Evolutionary conservation across 2,329 filamentous ascomycete genomes (phyloP), one percentile per base, ranked within the genome.

Genomic region (Ophiostoma ulmi): DNA sequence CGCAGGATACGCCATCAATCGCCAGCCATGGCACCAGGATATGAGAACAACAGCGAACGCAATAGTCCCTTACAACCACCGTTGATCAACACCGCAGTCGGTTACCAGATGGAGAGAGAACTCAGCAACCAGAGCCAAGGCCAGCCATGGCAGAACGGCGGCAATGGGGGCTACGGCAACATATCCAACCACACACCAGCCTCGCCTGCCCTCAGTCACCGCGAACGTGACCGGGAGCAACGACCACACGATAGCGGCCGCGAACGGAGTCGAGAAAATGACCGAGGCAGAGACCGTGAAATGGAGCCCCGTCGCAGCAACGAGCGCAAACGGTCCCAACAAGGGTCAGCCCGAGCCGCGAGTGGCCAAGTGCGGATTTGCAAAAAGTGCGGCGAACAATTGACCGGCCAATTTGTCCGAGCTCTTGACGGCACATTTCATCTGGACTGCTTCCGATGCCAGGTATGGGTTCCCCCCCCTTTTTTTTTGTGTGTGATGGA

Each of bases 401-500:
- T 99, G 79, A 96, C 93, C 1, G 95, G 95, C 63, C 95, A 99
- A 80, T 99, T 98, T 79, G 95, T 99, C 74, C 88, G 95, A 76
- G 95, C 95, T 65, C 82, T 99, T 70, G 93, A 94, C 70, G 94
- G 93, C 71, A 98, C 94, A 69, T 99, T 93, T 79, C 95, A 99
- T 83, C 83, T 99, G 75, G 94, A 99, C 80, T 99, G 95, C 84
- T 99, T 99, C 82, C 96, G 93, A 79, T 99, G 95, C 80, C 88
- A 93, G 82, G 94, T 97, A 87, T 82, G 89, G 3, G 31, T 31
- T 31, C 31, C 31, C 31, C 31, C 1, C 2, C 10, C 8, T 22
- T 39, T 36, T n/a, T n/a, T n/a, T n/a, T n/a, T n/a, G n/a, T 66
- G 35, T 26, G 22, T 14, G 5, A 14, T 63, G 5, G 55, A 61